Evolutionary conservation across 2,329 filamentous ascomycete genomes (phyloP), one percentile per base, ranked within the genome.

Genomic region (Raffaelea deltoideospora): DNA sequence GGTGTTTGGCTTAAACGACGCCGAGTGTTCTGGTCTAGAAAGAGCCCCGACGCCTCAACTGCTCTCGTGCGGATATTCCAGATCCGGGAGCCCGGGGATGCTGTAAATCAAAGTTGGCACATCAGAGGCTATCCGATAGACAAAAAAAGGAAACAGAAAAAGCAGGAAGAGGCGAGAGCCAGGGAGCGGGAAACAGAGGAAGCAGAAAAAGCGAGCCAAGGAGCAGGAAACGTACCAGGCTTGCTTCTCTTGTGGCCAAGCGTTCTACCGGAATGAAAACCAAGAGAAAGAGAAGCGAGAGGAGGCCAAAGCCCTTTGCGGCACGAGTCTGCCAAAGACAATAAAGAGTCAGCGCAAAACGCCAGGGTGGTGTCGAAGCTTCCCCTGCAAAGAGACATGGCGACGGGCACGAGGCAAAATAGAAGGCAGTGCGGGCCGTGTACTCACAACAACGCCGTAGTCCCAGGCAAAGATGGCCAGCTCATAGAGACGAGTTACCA

Each of bases 381-480:
- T n/a, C n/a, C n/a, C n/a, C n/a, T n/a, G n/a, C n/a, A 27, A 22
- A 33, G 15, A 17, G 3, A 14, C 9, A 14, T n/a, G 15, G 11
- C 23, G 23, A 26, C 8, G 28, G 28, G 28, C n/a, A 26, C 10
- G 21, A 6, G 14, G n/a, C 21, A 17, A 3, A 19, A 31, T 6
- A 31, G 7, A 10, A 28, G 23, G 7, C 4, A 20, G 5, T 8
- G 32, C 5, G 13, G n/a, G 8, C 14, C 35, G 33, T 65, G 4
- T 4, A 18, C 79, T 53, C 65, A 93, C 86, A 56, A 96, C 81
- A 52, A 98, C 90, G 55, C 88, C 86, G 83, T 96, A 84, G 59
- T 96, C 83, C 86, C 87, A 95, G 48, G 92, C 90, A 59, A 96
- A 98, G 47, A 94, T 81, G 48, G 85, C 82, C 52, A 98, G 76